These are phyloP conservation scores for Trichaptum fuscoviolaceum DNA, from an alignment of 768 basidiomycete genomes.

Conservation along the genomic window DNA sequence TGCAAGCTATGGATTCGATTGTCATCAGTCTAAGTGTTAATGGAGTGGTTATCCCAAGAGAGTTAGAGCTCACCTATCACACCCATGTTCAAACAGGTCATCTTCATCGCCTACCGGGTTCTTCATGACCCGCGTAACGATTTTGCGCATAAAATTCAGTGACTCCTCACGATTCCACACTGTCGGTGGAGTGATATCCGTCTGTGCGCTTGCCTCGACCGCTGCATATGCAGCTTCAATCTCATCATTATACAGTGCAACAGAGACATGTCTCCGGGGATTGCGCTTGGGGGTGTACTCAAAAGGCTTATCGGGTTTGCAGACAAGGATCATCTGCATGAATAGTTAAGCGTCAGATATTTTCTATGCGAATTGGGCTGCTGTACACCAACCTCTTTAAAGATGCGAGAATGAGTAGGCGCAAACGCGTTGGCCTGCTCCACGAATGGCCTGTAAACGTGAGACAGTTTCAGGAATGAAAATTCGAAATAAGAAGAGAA, in stretches of 20 bases:
- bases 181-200: constrained; percentile 13
- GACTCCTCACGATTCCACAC: constrained; percentile 12
- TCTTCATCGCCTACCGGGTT: constrained; percentile 11
- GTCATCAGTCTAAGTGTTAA: neutral
- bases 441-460: constrained; percentile 32
- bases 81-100: constrained; percentile 19
- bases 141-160: constrained; percentile 12
- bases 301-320: constrained; percentile 36
- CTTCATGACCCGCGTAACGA: constrained; percentile 15
- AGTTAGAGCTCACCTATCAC: neutral
- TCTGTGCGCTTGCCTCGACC: constrained; percentile 17
- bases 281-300: constrained; percentile 38
- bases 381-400: constrained; percentile 34
- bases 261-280: constrained; percentile 29
- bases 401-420: constrained; percentile 40
- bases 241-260: constrained; percentile 22
- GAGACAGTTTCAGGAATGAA: neutral
- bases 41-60: neutral
- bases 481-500: constrained; percentile 1
- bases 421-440: constrained; percentile 36
- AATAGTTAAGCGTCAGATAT: neutral
- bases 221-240: constrained; percentile 15
- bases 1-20: constrained; percentile 25
- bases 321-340: constrained; percentile 39
- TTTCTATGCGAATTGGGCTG: neutral